A percentile compares a stretch with the other conserved stretches of the same genome.
These are phyloP conservation scores for Phytophthora ramorum DNA, from an alignment of 352 stramenopile species.

Conservation along the genomic window DNA sequence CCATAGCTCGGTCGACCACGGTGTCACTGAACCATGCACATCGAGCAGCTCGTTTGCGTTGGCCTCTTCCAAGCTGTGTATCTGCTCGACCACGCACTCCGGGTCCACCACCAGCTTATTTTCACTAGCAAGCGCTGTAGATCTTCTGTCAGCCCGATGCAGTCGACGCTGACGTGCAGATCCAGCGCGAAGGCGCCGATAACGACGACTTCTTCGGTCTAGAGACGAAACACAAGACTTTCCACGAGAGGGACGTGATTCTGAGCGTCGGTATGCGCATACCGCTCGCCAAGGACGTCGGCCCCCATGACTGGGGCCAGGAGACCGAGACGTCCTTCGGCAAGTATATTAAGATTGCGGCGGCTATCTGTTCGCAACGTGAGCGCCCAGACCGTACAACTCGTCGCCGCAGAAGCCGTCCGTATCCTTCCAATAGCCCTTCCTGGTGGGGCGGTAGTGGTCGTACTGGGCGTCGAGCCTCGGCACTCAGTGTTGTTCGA, in stretches of 20 bases:
- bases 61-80: conserved; percentile 75
- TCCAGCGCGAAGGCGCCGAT: conserved; percentile 66
- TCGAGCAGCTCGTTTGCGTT: too few species aligned
- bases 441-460: conserved; percentile 69
- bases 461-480: conserved; percentile 76
- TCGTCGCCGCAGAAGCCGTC: conserved; percentile 58
- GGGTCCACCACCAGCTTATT: conserved; percentile 61
- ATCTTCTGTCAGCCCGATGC: conserved; percentile 63
- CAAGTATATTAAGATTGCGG: conserved; percentile 63
- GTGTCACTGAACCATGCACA: too few species aligned
- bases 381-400: conserved; percentile 75
- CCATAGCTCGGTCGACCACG: too few species aligned
- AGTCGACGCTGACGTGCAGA: conserved; percentile 67
- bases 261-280: conserved; percentile 71
- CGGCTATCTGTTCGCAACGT: conserved; percentile 63
- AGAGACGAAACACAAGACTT: conserved; percentile 63
- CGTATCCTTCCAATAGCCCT: conserved; percentile 85
- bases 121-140: conserved; percentile 62
- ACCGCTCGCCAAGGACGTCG: conserved; percentile 63
- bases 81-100: conserved; percentile 59
- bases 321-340: conserved; percentile 56
- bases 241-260: conserved; percentile 59
- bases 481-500: conserved; percentile 67
- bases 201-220: conserved; percentile 83
- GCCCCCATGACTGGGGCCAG: conserved; percentile 56